phyloP scores from a whole-genome alignment of 257 asterid species.

The Nicotiana paniculata region DNA sequence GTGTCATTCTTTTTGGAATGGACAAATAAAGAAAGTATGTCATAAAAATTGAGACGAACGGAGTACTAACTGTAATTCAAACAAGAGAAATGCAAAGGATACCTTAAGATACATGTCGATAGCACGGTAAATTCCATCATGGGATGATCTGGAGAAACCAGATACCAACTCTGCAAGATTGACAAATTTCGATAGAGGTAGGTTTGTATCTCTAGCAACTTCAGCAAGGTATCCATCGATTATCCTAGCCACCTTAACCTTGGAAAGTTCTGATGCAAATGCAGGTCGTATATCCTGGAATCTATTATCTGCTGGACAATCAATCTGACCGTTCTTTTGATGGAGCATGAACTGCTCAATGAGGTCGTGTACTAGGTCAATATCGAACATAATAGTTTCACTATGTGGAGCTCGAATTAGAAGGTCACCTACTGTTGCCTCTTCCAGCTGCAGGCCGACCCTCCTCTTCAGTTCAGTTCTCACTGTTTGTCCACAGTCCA shows the following conservation, averaged over 20 bases:
- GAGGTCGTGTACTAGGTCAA: slow-evolving; percentile 45
- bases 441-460: slow-evolving; percentile 56
- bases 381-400: slow-evolving; percentile 37
- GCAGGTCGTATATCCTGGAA: slow-evolving; percentile 31
- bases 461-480: slow-evolving; percentile 42
- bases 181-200: slow-evolving; percentile 42
- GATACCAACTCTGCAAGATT: slow-evolving; percentile 58
- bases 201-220: slow-evolving; percentile 57
- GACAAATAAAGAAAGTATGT: no score
- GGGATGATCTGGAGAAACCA: slow-evolving; percentile 51
- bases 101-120: slow-evolving; percentile 84
- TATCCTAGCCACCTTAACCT: slow-evolving; percentile 54
- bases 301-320: slow-evolving; percentile 24
- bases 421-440: slow-evolving; percentile 56
- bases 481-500: slow-evolving; percentile 51
- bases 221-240: slow-evolving; percentile 75
- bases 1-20: no score
- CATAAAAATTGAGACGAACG: no score
- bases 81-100: not conserved
- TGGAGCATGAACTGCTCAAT: slow-evolving; percentile 55
- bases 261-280: slow-evolving; percentile 40
- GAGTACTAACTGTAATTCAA: not conserved
- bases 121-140: slow-evolving; percentile 76
- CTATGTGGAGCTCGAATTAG: slow-evolving; percentile 45
- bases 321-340: slow-evolving; percentile 25